Evolutionary conservation across 2,329 filamentous ascomycete genomes (phyloP).

Genomic region (Ophiosphaerella narmari): DNA sequence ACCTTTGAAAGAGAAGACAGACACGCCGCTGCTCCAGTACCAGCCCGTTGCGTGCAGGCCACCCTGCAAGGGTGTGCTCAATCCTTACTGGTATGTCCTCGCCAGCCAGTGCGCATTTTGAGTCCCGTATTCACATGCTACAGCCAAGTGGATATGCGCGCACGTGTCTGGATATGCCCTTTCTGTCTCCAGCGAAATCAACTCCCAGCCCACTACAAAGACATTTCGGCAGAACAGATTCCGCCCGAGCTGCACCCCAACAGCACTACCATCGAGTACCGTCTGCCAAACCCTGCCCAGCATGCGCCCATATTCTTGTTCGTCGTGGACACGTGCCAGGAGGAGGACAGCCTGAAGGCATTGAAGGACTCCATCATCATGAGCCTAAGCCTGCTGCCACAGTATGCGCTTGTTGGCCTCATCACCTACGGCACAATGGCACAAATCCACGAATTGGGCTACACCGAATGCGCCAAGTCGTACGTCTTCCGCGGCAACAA

Average conservation of each 20-base stretch:
- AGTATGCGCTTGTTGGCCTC: slow-evolving; percentile 79
- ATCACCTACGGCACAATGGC: slow-evolving; percentile 95
- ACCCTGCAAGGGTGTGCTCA: slow-evolving; percentile 92
- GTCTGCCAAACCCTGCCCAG: slow-evolving; percentile 79
- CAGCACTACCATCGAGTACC: slow-evolving; percentile 90
- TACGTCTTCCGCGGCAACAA: slow-evolving; percentile 98
- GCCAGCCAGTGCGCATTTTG: neutral
- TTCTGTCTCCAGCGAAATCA: slow-evolving; percentile 85
- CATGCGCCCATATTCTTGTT: slow-evolving; percentile 85
- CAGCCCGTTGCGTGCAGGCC: slow-evolving; percentile 96
- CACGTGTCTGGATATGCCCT: slow-evolving; percentile 85
- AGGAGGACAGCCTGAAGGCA: slow-evolving; percentile 81
- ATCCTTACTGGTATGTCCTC: slow-evolving; percentile 83
- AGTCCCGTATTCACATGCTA: slow-evolving; percentile 16
- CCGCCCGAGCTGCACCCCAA: slow-evolving; percentile 80
- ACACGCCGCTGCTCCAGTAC: slow-evolving; percentile 88
- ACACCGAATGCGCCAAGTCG: slow-evolving; percentile 96
- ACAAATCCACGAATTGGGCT: slow-evolving; percentile 97
- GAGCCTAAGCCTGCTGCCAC: slow-evolving; percentile 80
- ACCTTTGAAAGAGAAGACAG: slow-evolving; percentile 90
- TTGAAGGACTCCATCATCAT: slow-evolving; percentile 86
- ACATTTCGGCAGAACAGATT: slow-evolving; percentile 82
- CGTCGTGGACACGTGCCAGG: slow-evolving; percentile 86
- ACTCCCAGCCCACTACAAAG: slow-evolving; percentile 85
- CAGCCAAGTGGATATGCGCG: slow-evolving; percentile 82